Conservation (phyloP, 331 rosid species). For the Rhamnella rubrinervis region DNA sequence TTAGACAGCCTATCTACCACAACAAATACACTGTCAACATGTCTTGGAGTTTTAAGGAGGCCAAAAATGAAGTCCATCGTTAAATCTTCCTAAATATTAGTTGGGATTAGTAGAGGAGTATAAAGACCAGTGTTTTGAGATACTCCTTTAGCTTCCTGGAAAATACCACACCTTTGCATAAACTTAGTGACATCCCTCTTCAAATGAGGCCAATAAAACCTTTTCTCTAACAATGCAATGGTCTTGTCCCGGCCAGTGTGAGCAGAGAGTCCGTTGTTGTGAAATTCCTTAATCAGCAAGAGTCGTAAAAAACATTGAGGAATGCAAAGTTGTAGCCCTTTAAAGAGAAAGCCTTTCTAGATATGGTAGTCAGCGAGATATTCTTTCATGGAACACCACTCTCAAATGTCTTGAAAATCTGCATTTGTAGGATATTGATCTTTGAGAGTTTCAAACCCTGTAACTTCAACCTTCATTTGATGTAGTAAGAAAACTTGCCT, state of each 20-base stretch:
- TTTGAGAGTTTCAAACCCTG: neutral
- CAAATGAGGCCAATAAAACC: neutral
- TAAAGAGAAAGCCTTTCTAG: neutral
- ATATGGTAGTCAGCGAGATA: neutral
- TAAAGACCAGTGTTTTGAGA: neutral
- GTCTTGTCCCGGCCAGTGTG: neutral
- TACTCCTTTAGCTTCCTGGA: neutral
- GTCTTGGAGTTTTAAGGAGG: neutral
- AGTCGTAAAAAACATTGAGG: neutral
- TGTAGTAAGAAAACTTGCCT: neutral
- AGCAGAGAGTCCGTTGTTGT: neutral
- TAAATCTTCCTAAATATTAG: neutral
- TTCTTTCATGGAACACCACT: neutral
- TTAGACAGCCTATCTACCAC: too few relatives aligned
- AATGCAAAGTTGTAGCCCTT: neutral
- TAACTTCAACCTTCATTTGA: neutral
- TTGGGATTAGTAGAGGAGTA: neutral
- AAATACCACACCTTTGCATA: neutral
- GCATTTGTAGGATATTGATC: neutral
- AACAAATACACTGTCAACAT: neutral
- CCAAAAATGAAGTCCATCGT: neutral
- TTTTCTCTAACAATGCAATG: neutral
- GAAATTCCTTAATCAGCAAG: neutral
- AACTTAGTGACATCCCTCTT: neutral
- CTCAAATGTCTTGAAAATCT: neutral